phyloP scores from a whole-genome alignment of 495 filamentous ascomycete genomes.

The Tetracladium setigerum region DNA sequence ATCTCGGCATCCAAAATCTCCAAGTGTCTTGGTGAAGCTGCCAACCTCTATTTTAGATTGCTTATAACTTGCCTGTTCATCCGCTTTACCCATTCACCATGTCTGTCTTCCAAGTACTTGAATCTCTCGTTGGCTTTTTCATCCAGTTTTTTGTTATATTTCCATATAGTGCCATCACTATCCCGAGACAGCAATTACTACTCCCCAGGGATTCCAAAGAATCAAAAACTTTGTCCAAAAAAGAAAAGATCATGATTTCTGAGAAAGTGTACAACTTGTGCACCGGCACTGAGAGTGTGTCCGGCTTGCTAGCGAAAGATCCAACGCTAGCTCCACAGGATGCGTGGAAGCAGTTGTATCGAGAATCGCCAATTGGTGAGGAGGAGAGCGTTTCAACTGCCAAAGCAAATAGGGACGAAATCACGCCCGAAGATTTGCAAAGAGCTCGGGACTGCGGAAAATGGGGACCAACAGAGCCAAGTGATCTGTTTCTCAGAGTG shows the following conservation, averaged over 20 bases:
- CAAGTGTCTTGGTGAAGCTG: too few relatives aligned
- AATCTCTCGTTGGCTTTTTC: background rate
- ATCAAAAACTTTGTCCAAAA: background rate
- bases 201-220: background rate
- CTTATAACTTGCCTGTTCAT: too few relatives aligned
- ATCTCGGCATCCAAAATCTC: too few relatives aligned
- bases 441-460: slow-evolving; percentile 53
- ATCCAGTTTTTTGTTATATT: slow-evolving; percentile 4
- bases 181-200: slow-evolving; percentile 1
- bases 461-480: slow-evolving; percentile 57
- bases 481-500: slow-evolving; percentile 58
- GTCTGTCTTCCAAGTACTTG: background rate
- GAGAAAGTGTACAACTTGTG: slow-evolving; percentile 45
- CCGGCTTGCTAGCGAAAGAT: slow-evolving; percentile 44
- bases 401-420: slow-evolving; percentile 18
- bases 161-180: background rate
- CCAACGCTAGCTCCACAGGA: slow-evolving; percentile 43
- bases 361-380: slow-evolving; percentile 17
- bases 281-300: slow-evolving; percentile 43
- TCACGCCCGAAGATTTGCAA: slow-evolving; percentile 36
- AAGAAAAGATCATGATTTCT: slow-evolving; percentile 25
- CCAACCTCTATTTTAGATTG: too few relatives aligned
- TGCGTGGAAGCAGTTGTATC: slow-evolving; percentile 48
- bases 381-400: slow-evolving; percentile 16
- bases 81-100: too few relatives aligned